phyloP scores from a whole-genome alignment of 2,329 filamentous ascomycete species.

The Arachnomyces sp. region DNA sequence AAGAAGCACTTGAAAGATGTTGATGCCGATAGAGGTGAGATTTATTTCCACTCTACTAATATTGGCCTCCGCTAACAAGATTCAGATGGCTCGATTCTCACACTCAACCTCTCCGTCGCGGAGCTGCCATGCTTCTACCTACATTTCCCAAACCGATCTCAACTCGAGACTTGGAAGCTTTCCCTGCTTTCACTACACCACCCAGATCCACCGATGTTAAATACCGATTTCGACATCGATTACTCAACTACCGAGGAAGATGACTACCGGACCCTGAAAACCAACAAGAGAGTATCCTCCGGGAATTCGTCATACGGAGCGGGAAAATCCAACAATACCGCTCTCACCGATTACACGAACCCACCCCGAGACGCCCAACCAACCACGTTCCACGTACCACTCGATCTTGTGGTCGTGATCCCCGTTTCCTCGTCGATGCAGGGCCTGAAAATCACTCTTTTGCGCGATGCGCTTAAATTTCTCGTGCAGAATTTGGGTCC shows the following conservation, averaged over 20 bases:
- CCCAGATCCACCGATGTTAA: slow-evolving; percentile 53
- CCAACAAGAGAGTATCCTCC: slow-evolving; percentile 68
- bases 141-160: slow-evolving; percentile 67
- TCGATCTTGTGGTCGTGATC: slow-evolving; percentile 93
- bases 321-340: slow-evolving; percentile 73
- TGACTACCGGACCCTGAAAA: slow-evolving; percentile 56
- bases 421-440: slow-evolving; percentile 98
- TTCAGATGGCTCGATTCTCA: slow-evolving; percentile 71
- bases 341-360: slow-evolving; percentile 84
- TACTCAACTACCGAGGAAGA: slow-evolving; percentile 82
- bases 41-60: neutral
- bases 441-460: slow-evolving; percentile 92
- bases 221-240: slow-evolving; percentile 71
- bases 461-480: slow-evolving; percentile 85
- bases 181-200: slow-evolving; percentile 76
- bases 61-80: neutral
- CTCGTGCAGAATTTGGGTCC: slow-evolving; percentile 85
- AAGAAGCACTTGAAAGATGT: slow-evolving; percentile 96
- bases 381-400: slow-evolving; percentile 68
- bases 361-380: slow-evolving; percentile 44
- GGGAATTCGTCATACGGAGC: slow-evolving; percentile 74
- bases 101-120: slow-evolving; percentile 79
- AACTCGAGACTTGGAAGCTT: slow-evolving; percentile 85
- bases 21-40: slow-evolving; percentile 49
- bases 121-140: slow-evolving; percentile 94